Percentiles rank a stretch among this genome's conserved stretches.
phyloP scores from a whole-genome alignment of 805 yeast species.

The Candida takata region DNA sequence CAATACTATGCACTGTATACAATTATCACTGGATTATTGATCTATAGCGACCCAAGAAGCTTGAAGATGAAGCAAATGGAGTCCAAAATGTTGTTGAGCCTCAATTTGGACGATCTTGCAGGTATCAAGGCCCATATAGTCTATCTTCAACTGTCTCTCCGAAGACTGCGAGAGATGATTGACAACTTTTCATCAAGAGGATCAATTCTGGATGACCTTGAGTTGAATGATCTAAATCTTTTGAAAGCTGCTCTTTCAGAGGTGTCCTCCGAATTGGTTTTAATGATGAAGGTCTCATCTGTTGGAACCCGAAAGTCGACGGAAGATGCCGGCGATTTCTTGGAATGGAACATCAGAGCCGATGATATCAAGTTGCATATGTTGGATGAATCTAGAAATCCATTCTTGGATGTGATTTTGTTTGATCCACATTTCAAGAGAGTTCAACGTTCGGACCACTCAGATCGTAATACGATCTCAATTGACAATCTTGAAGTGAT shows the following conservation, averaged over 20 bases:
- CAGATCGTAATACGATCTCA: constrained; percentile 53
- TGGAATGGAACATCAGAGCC: constrained; percentile 59
- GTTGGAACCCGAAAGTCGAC: constrained; percentile 25
- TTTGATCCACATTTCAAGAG: constrained; percentile 56
- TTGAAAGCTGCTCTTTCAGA: constrained; percentile 32
- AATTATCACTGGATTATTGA: constrained; percentile 54
- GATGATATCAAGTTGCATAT: constrained; percentile 70
- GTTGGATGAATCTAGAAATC: constrained; percentile 48
- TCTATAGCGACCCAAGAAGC: constrained; percentile 68
- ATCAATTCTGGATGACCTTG: constrained; percentile 41
- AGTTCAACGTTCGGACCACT: constrained; percentile 56
- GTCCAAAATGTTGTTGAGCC: constrained; percentile 59
- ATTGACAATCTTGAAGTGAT: constrained; percentile 62
- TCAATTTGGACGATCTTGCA: constrained; percentile 57
- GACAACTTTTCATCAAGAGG: constrained; percentile 44
- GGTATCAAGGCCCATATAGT: constrained; percentile 42
- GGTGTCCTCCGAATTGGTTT: constrained; percentile 35
- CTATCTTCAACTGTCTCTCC: constrained; percentile 41
- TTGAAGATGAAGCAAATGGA: constrained; percentile 50
- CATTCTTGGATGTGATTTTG: constrained; percentile 66
- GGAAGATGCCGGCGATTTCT: constrained; percentile 28
- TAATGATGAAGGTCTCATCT: constrained; percentile 38
- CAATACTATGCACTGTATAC: constrained; percentile 66
- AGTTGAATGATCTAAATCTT: constrained; percentile 35
- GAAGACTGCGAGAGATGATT: constrained; percentile 34